A percentile compares a stretch with the other conserved stretches of the same genome.
These are phyloP conservation scores for Plasmodium relictum DNA, from an alignment of 169 alveolate genomes.

Conservation along the genomic window DNA sequence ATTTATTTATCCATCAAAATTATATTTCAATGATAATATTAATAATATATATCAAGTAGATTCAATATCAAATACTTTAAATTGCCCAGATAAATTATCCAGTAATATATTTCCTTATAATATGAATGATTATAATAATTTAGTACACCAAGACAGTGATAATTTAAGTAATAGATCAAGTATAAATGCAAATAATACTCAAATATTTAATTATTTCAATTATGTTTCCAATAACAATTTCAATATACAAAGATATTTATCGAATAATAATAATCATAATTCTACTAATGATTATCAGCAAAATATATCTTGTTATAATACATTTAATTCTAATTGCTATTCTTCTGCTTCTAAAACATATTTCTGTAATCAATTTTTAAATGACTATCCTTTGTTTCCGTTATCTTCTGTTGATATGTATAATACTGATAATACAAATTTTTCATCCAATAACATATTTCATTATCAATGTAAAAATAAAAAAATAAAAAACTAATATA, in stretches of 20 bases:
- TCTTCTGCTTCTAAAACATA: constrained; percentile 24
- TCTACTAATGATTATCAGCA: constrained; percentile 18
- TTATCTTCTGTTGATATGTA: constrained; percentile 16
- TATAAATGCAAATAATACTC: constrained; percentile 6
- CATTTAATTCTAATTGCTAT: constrained; percentile 25
- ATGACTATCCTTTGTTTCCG: constrained; percentile 33
- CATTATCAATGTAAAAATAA: constrained; percentile 4
- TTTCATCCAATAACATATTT: neutral
- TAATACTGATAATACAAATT: constrained; percentile 2
- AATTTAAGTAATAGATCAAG: neutral
- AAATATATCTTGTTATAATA: constrained; percentile 27
- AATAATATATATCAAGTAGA: constrained; percentile 7
- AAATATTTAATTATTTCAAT: constrained; percentile 30
- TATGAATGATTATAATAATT: neutral
- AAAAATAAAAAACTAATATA: constrained; percentile 8
- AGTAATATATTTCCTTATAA: constrained; percentile 5
- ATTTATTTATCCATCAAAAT: constrained; percentile 9
- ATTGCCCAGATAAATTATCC: constrained; percentile 1
- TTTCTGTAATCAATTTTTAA: constrained; percentile 23
- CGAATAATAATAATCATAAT: neutral
- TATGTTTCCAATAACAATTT: constrained; percentile 31
- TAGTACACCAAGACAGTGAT: neutral
- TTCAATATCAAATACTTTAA: neutral
- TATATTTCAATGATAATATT: constrained; percentile 2
- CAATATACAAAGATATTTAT: constrained; percentile 19